A percentile compares a stretch with the other conserved stretches of the same genome.
Conservation (phyloP, 2,329 filamentous ascomycete genomes). For the Alternaria metachromatica region DNA sequence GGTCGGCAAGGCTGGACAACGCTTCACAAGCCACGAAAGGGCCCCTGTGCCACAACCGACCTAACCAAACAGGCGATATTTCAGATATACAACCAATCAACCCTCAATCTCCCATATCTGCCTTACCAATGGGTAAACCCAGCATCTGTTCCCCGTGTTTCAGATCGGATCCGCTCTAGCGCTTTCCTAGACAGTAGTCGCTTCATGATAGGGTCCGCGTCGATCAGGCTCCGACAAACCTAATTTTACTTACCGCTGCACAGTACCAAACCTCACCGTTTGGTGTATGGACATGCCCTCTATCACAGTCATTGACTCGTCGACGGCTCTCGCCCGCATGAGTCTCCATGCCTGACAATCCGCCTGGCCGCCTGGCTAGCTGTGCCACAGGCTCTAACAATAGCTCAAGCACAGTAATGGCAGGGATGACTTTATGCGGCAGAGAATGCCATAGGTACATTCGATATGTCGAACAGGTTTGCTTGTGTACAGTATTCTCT, state of each 20-base stretch:
- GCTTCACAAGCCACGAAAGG: conserved; percentile 22
- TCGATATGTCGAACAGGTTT: conserved; percentile 22
- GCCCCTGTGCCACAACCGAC: conserved; percentile 17
- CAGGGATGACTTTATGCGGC: conserved; percentile 12
- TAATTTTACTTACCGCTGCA: conserved; percentile 18
- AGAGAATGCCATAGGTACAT: conserved; percentile 15
- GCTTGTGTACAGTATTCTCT: conserved; percentile 22
- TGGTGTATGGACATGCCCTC: conserved; percentile 14
- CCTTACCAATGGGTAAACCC: conserved; percentile 20
- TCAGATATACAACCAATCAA: conserved; percentile 24
- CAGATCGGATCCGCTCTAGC: conserved; percentile 23
- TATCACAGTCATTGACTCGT: conserved; percentile 13
- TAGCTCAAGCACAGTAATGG: background rate
- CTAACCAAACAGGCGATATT: conserved; percentile 16
- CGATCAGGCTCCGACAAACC: conserved; percentile 19
- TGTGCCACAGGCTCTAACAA: conserved; percentile 23
- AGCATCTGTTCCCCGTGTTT: conserved; percentile 25
- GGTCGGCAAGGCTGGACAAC: conserved; percentile 15
- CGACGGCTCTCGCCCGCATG: conserved; percentile 25
- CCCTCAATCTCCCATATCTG: conserved; percentile 7
- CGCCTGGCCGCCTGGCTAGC: conserved; percentile 21
- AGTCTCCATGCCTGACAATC: conserved; percentile 23
- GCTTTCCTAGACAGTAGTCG: conserved; percentile 21
- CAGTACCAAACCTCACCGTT: conserved; percentile 18
- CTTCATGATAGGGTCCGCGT: conserved; percentile 37